A percentile compares a stretch with the other conserved stretches of the same genome.
Conservation (phyloP, 495 filamentous ascomycete species). For the Lineolata rhizophorae region DNA sequence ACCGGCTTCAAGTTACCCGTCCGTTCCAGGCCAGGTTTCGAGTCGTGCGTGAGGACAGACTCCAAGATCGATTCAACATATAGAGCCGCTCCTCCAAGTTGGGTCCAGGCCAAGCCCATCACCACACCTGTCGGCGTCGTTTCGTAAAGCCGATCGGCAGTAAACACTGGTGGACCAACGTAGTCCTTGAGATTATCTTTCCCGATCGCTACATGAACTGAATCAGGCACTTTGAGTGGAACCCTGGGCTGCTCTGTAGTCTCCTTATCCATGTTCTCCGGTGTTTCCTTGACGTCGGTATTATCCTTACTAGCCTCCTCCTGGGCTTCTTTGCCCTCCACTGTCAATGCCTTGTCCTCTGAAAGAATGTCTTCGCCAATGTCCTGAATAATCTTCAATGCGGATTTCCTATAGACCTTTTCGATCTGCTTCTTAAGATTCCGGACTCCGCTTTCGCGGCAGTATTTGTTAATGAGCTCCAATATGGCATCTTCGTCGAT, state of each 20-base stretch:
- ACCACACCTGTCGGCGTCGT: conserved; percentile 87
- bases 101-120: conserved; percentile 98
- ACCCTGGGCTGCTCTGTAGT: conserved; percentile 57
- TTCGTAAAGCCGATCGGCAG: conserved; percentile 87
- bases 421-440: conserved; percentile 99
- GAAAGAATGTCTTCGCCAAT: conserved; percentile 68
- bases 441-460: conserved; percentile 86
- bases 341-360: conserved; percentile 66
- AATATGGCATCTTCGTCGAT: conserved; percentile 68
- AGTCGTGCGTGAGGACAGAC: conserved; percentile 43
- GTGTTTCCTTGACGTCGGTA: conserved; percentile 32
- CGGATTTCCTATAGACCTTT: conserved; percentile 94
- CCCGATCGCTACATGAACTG: conserved; percentile 66
- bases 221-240: conserved; percentile 67
- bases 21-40: conserved; percentile 58
- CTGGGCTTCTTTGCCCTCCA: conserved; percentile 67
- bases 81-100: conserved; percentile 85
- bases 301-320: conserved; percentile 42
- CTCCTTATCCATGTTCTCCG: conserved; percentile 38
- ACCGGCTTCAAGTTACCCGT: conserved; percentile 91
- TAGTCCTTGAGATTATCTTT: conserved; percentile 93
- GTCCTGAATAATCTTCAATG: conserved; percentile 90
- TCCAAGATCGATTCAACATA: conserved; percentile 97
- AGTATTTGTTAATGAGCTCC: conserved; percentile 96
- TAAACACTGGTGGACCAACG: conserved; percentile 90